Percentiles rank a stretch among this genome's conserved stretches.
Evolutionary conservation across 352 stramenopile species (phyloP).

Genomic region (Hyaloperonospora brassicae): DNA sequence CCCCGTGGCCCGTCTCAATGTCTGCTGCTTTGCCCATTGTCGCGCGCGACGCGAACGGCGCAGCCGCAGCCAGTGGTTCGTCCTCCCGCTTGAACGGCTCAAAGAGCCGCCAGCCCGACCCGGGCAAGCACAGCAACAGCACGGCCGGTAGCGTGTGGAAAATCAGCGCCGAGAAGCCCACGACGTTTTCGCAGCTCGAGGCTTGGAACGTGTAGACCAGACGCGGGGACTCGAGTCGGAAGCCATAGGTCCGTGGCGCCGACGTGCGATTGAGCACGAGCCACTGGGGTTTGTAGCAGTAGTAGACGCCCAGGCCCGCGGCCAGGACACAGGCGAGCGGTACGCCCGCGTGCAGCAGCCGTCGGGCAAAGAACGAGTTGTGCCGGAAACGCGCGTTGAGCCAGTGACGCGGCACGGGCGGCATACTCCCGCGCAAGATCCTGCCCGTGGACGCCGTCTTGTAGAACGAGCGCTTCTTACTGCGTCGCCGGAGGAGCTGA

Average conservation of each 20-base stretch:
- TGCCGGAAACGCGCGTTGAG: conserved; percentile 50
- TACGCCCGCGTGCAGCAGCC: conserved; percentile 41
- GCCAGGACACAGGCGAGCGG: conserved; percentile 35
- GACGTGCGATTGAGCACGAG: conserved; percentile 35
- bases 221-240: conserved; percentile 36
- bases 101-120: conserved; percentile 47
- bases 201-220: conserved; percentile 63
- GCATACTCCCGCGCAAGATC: conserved; percentile 39
- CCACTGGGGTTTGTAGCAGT: conserved; percentile 44
- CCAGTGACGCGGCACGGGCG: conserved; percentile 44
- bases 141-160: conserved; percentile 57
- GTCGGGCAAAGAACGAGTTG: conserved; percentile 76
- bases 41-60: conserved; percentile 2
- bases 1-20: conserved; percentile 19
- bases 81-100: conserved; percentile 65
- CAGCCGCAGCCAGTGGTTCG: neutral
- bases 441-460: conserved; percentile 10
- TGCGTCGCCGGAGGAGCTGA: conserved; percentile 6
- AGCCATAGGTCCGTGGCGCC: conserved; percentile 31
- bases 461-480: conserved; percentile 58
- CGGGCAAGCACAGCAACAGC: conserved; percentile 51
- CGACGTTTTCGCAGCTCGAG: conserved; percentile 65
- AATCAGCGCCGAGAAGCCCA: conserved; percentile 67
- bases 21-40: conserved; percentile 18
- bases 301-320: conserved; percentile 55